These are phyloP conservation scores for Salix udensis DNA, from an alignment of 345 rosid genomes.

Conservation along the genomic window DNA sequence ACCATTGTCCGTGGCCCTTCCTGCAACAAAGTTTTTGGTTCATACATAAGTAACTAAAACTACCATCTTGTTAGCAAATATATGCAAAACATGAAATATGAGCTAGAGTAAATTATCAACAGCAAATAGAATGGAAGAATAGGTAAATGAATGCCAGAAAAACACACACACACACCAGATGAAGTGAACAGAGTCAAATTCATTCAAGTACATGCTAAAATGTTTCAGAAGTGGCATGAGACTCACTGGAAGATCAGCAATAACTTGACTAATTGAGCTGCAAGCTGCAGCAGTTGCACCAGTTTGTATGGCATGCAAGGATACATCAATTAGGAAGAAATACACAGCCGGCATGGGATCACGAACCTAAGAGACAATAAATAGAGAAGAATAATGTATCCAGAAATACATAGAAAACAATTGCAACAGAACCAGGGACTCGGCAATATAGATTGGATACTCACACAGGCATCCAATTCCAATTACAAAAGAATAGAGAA, in stretches of 20 bases:
- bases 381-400: not conserved
- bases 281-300: slow-evolving; percentile 99
- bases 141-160: not conserved
- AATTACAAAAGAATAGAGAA: not conserved
- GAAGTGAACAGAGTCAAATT: not conserved
- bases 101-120: not conserved
- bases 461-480: not conserved
- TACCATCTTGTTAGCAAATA: not conserved
- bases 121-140: not conserved
- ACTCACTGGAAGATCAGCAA: slow-evolving; percentile 91
- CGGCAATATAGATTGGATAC: not conserved
- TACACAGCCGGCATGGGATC: slow-evolving; percentile 98
- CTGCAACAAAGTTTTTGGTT: slow-evolving; percentile 40
- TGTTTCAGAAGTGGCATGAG: not conserved
- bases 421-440: not conserved
- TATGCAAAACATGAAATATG: not conserved
- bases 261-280: slow-evolving; percentile 88
- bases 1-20: slow-evolving; percentile 97
- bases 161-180: not conserved
- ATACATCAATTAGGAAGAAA: slow-evolving; percentile 93
- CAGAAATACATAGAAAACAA: not conserved
- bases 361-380: slow-evolving; percentile 58
- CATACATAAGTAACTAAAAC: not conserved
- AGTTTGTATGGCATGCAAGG: slow-evolving; percentile 88
- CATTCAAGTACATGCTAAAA: not conserved